phyloP scores from a whole-genome alignment of 1,284 basidiomycete genomes.

The Pyrrhoderma lamaoense region DNA sequence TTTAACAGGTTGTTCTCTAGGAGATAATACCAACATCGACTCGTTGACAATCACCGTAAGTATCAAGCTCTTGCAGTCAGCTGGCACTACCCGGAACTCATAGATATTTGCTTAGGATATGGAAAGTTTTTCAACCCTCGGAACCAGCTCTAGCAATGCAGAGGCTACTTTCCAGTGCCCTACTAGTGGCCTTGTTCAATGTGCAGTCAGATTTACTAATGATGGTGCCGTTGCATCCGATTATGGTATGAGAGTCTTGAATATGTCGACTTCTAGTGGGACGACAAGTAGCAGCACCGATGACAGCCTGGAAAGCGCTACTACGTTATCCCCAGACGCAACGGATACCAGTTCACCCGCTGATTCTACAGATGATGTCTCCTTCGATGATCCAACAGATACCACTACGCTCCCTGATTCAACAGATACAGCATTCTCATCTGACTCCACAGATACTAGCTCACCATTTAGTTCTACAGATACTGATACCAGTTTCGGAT shows the following conservation, averaged over 20 bases:
- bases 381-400: too few species aligned
- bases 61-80: neutral
- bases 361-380: too few species aligned
- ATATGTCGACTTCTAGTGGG: neutral
- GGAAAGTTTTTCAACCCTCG: too few species aligned
- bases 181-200: slow-evolving; percentile 5
- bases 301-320: neutral
- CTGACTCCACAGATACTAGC: neutral
- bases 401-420: too few species aligned
- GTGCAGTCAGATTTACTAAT: slow-evolving; percentile 1
- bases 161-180: slow-evolving; percentile 6
- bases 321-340: too few species aligned
- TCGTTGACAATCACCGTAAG: neutral
- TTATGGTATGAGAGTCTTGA: slow-evolving; percentile 1
- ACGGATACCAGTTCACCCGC: too few species aligned
- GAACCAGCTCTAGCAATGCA: neutral
- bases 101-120: neutral
- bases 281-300: neutral
- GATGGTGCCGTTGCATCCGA: neutral
- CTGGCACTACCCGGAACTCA: neutral
- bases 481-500: neutral
- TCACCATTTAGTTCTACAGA: neutral
- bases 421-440: too few species aligned
- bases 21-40: neutral
- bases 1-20: neutral